Percentiles rank a stretch among this genome's conserved stretches.
Conservation (phyloP, 2,329 filamentous ascomycete genomes). For the Hymenoscyphus repandus region DNA sequence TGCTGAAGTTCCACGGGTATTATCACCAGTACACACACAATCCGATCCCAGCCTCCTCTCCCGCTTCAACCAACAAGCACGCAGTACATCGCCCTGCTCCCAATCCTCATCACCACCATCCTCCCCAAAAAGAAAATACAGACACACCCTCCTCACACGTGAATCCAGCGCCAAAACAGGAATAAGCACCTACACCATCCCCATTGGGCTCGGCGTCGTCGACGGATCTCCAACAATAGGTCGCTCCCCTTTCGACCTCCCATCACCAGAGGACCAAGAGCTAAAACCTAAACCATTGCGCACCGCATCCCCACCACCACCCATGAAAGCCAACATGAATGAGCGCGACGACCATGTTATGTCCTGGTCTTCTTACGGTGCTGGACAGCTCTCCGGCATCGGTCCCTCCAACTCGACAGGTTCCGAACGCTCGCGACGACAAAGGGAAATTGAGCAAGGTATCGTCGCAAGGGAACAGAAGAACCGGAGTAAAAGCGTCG, state of each 20-base stretch:
- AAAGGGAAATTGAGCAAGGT: conserved; percentile 10
- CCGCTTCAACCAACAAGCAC: conserved; percentile 1
- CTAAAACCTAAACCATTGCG: not conserved
- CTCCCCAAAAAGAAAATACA: not conserved
- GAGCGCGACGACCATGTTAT: conserved; percentile 10
- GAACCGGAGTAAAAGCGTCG: not conserved
- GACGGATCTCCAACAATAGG: conserved; percentile 4
- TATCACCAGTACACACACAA: not conserved
- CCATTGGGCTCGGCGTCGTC: conserved; percentile 21
- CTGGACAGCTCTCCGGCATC: conserved; percentile 8
- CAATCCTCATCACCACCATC: conserved; percentile 1
- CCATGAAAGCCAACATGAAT: conserved; percentile 7
- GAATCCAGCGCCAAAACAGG: conserved; percentile 6
- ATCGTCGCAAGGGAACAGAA: not conserved
- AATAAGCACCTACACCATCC: conserved; percentile 16
- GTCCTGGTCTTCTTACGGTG: conserved; percentile 7
- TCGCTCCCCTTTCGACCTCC: not conserved
- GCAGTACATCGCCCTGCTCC: not conserved
- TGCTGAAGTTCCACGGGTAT: not conserved
- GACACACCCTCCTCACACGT: not conserved
- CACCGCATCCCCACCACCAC: not conserved
- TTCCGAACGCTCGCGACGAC: not conserved
- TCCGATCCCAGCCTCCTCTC: not conserved
- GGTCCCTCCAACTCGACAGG: conserved; percentile 1
- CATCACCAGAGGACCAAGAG: not conserved